phyloP scores from a whole-genome alignment of 2,329 filamentous ascomycete genomes.

The Xylaria hypoxylon region DNA sequence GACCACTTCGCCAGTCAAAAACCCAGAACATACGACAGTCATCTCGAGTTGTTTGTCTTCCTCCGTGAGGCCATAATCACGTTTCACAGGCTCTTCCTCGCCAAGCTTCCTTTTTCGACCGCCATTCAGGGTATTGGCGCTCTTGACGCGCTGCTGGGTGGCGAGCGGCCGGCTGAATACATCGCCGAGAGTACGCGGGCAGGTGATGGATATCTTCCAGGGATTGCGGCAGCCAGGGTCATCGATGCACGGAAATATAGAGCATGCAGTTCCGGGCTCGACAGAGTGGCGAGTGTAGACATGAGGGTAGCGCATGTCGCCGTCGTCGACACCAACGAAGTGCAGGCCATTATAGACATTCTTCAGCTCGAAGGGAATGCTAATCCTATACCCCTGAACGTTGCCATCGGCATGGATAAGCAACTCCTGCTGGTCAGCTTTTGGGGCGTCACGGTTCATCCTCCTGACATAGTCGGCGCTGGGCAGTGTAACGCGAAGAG shows the following conservation, averaged over 20 bases:
- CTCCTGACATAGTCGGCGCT: conserved; percentile 52
- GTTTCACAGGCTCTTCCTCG: conserved; percentile 53
- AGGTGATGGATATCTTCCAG: conserved; percentile 90
- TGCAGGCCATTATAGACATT: conserved; percentile 88
- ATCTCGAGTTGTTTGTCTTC: conserved; percentile 91
- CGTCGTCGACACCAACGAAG: conserved; percentile 85
- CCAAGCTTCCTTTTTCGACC: conserved; percentile 55
- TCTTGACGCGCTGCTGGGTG: conserved; percentile 53
- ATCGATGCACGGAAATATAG: conserved; percentile 93
- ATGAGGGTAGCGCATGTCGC: conserved; percentile 88
- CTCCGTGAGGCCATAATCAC: conserved; percentile 65
- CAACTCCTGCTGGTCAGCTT: conserved; percentile 56
- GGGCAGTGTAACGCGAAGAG: conserved; percentile 58
- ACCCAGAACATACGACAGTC: conserved; percentile 90
- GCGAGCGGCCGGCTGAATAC: conserved; percentile 65
- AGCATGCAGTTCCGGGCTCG: conserved; percentile 82
- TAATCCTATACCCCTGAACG: conserved; percentile 61
- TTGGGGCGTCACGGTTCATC: conserved; percentile 48
- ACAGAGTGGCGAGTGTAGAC: conserved; percentile 87
- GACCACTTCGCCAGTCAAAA: conserved; percentile 83
- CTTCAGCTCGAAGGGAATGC: conserved; percentile 81
- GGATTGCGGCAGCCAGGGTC: conserved; percentile 82
- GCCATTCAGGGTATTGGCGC: conserved; percentile 45
- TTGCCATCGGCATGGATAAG: conserved; percentile 46
- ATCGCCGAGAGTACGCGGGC: conserved; percentile 87